A percentile compares a stretch with the other conserved stretches of the same genome.
Evolutionary conservation across 2,329 filamentous ascomycete species (phyloP).

Genomic region (Diaporthe ilicicola): DNA sequence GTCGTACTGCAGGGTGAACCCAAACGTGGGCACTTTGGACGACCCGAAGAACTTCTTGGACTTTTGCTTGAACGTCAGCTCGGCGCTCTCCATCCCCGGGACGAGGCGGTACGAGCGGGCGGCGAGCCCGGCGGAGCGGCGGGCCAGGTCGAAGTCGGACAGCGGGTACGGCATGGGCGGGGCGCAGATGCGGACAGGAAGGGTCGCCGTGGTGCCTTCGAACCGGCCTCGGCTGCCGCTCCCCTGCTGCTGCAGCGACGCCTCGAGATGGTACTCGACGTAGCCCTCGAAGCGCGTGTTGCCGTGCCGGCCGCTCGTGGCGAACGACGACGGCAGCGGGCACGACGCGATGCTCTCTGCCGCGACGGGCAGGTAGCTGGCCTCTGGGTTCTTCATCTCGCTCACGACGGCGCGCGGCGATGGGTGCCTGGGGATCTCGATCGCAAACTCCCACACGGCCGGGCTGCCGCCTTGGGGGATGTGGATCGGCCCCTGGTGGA

Average conservation of each 20-base stretch:
- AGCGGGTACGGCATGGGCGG: slow-evolving; percentile 32
- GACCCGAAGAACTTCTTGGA: slow-evolving; percentile 43
- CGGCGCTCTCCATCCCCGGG: slow-evolving; percentile 41
- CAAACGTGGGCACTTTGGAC: slow-evolving; percentile 44
- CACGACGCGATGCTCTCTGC: slow-evolving; percentile 21
- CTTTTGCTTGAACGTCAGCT: slow-evolving; percentile 45
- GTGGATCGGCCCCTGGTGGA: slow-evolving; percentile 39
- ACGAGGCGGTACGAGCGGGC: slow-evolving; percentile 39
- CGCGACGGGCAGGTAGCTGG: slow-evolving; percentile 34
- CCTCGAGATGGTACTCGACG: slow-evolving; percentile 48
- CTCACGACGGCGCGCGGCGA: slow-evolving; percentile 12
- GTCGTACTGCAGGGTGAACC: slow-evolving; percentile 39
- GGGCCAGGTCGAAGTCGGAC: slow-evolving; percentile 30
- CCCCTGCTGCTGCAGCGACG: slow-evolving; percentile 35
- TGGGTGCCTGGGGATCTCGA: slow-evolving; percentile 39
- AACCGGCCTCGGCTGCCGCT: neutral
- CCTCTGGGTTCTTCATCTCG: neutral
- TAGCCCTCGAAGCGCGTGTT: slow-evolving; percentile 37
- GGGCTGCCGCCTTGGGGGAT: slow-evolving; percentile 30
- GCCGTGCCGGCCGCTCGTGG: slow-evolving; percentile 6
- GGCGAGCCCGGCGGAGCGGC: slow-evolving; percentile 21
- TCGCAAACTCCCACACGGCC: slow-evolving; percentile 41
- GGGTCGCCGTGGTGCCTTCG: slow-evolving; percentile 27
- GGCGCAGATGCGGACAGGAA: slow-evolving; percentile 38
- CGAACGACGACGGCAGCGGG: slow-evolving; percentile 35